Percentiles rank a stretch among this genome's conserved stretches.
phyloP scores from a whole-genome alignment of 192 early-diverging fungal species.

The Ambispora gerdemannii region DNA sequence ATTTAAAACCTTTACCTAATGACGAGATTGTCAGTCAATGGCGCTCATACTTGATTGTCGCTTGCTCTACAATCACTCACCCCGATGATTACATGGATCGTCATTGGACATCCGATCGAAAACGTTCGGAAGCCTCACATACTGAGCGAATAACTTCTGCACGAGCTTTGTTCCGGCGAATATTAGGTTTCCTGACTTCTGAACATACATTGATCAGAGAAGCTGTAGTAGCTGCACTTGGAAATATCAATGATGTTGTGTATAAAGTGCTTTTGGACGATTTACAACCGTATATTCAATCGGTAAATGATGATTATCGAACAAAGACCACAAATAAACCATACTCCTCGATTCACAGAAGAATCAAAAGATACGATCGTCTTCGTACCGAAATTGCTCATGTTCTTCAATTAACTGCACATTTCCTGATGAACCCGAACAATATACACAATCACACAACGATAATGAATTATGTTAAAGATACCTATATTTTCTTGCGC shows the following conservation, averaged over 20 bases:
- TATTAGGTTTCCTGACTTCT: constrained; percentile 62
- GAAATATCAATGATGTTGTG: constrained; percentile 58
- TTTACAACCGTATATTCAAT: constrained; percentile 55
- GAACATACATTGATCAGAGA: constrained; percentile 67
- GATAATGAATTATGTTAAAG: constrained; percentile 72
- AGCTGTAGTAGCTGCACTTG: constrained; percentile 61
- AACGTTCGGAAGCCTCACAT: constrained; percentile 37
- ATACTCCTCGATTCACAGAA: constrained; percentile 55
- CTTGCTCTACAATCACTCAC: constrained; percentile 61
- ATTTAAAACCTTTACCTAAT: constrained; percentile 39
- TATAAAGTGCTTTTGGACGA: constrained; percentile 71
- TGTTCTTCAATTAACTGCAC: constrained; percentile 64
- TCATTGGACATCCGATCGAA: constrained; percentile 1
- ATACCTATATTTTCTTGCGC: constrained; percentile 71
- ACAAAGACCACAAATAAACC: constrained; percentile 41
- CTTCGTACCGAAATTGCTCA: constrained; percentile 71
- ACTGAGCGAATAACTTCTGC: constrained; percentile 51
- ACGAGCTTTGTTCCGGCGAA: constrained; percentile 60
- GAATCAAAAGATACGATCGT: constrained; percentile 62
- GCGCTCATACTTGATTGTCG: constrained; percentile 68
- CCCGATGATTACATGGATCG: constrained; percentile 27
- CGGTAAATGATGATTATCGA: constrained; percentile 62
- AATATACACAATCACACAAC: constrained; percentile 60
- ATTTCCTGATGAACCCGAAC: constrained; percentile 56
- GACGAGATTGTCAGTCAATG: constrained; percentile 73